These are phyloP conservation scores for Phytophthora pseudosyringae DNA, from an alignment of 352 stramenopile species.

Conservation along the genomic window DNA sequence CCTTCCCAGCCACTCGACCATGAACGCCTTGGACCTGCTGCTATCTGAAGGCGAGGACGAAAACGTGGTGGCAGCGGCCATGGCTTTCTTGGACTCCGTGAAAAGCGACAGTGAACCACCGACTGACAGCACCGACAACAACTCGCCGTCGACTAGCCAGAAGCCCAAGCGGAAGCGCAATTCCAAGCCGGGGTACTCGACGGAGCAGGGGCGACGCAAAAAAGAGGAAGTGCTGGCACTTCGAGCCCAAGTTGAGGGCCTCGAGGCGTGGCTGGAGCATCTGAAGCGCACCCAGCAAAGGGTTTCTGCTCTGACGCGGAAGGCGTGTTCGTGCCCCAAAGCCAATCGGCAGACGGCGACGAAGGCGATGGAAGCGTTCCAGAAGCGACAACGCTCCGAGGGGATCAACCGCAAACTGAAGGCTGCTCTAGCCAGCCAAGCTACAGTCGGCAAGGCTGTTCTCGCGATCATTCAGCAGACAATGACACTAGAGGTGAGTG, in stretches of 20 bases:
- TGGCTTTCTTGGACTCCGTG: slow-evolving; percentile 3
- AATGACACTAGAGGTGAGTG: slow-evolving; percentile 1
- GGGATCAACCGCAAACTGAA: slow-evolving; percentile 12
- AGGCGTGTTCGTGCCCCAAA: neutral
- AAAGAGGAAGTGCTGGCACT: slow-evolving; percentile 12
- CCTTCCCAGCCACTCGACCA: neutral
- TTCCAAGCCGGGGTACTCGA: slow-evolving; percentile 17
- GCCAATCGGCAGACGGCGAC: neutral
- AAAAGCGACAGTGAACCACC: neutral
- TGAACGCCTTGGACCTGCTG: slow-evolving; percentile 9
- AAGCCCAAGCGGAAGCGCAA: slow-evolving; percentile 8
- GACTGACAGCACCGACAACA: neutral
- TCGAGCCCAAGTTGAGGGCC: slow-evolving; percentile 3
- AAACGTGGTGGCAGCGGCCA: neutral
- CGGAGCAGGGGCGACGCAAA: slow-evolving; percentile 11
- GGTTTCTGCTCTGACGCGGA: neutral
- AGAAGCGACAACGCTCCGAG: slow-evolving; percentile 1
- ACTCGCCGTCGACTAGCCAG: neutral
- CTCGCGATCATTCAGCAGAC: slow-evolving; percentile 8
- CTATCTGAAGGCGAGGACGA: neutral
- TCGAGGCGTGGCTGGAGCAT: slow-evolving; percentile 3
- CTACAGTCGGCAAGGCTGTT: slow-evolving; percentile 8
- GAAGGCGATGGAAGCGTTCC: slow-evolving; percentile 11
- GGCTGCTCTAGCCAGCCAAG: neutral
- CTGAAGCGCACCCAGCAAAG: neutral